Percentiles rank a stretch among this genome's conserved stretches.
These are phyloP conservation scores for Phaeosphaeriaceae sp. DNA, from an alignment of 2,329 filamentous ascomycete species.

Conservation along the genomic window DNA sequence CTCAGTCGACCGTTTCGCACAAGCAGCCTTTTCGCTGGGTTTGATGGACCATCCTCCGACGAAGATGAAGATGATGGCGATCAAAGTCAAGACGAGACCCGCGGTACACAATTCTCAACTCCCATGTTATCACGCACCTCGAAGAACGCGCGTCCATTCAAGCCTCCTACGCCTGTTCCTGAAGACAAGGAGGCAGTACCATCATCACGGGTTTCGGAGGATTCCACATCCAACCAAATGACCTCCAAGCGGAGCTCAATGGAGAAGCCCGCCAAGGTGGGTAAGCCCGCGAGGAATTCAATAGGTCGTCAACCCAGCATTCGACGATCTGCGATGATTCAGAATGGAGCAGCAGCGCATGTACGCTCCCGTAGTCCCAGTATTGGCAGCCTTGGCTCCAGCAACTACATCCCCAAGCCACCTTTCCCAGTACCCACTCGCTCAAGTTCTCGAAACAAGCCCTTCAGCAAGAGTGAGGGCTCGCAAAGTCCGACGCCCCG, in stretches of 20 bases:
- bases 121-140: slow-evolving; percentile 58
- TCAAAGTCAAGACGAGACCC: slow-evolving; percentile 69
- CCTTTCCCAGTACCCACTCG: slow-evolving; percentile 92
- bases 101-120: slow-evolving; percentile 48
- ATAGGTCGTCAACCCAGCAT: slow-evolving; percentile 65
- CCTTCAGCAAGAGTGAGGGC: slow-evolving; percentile 75
- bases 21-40: slow-evolving; percentile 87
- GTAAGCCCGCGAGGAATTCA: slow-evolving; percentile 39
- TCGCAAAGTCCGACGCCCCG: slow-evolving; percentile 77
- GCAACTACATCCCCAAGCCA: slow-evolving; percentile 60
- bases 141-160: slow-evolving; percentile 56
- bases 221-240: slow-evolving; percentile 33
- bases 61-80: slow-evolving; percentile 67
- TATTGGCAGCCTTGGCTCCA: slow-evolving; percentile 62
- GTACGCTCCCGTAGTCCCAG: slow-evolving; percentile 72
- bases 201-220: slow-evolving; percentile 38
- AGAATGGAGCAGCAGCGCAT: slow-evolving; percentile 77
- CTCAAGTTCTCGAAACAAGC: slow-evolving; percentile 82
- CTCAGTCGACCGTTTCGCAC: slow-evolving; percentile 73
- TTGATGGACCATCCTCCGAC: slow-evolving; percentile 70
- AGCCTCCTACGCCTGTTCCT: slow-evolving; percentile 52
- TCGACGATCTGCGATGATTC: slow-evolving; percentile 80
- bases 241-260: slow-evolving; percentile 41
- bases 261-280: slow-evolving; percentile 46
- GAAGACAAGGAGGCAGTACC: slow-evolving; percentile 51